Base-by-base conservation (phyloP, 768 basidiomycete genomes). In the Lepiota venenata region DNA sequence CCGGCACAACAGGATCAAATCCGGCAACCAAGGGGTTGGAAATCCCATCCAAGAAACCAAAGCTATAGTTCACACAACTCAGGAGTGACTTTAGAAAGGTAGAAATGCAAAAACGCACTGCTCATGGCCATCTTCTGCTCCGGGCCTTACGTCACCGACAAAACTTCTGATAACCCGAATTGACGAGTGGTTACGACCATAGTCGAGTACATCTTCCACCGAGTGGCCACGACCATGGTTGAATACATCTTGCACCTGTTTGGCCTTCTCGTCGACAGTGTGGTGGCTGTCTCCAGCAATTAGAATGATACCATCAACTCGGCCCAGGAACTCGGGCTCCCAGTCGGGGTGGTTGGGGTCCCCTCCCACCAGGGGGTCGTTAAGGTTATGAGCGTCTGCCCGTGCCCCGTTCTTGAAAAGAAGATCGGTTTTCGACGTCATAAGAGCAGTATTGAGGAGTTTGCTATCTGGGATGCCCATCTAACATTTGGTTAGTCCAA, bases 41-140 rank as follows among this genome's bases (percentile, higher is more conserved):
- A 36, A 82, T 72, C 0, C 79, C 78, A 58, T 82, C 81, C 57
- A 74, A 57, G 63, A 71, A 82, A 2, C 81, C 80, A 52, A 82
- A 82, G 58, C 76, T 77, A 51, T 41, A 25, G 3, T 2, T 12
- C 46, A 16, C 15, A n/a, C 18, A 20, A 15, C 16, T 25, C 41
- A 27, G 22, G 25, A n/a, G 8, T 12, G 14, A 29, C 16, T 18
- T 25, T 46, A 14, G 20, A 38, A 54, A 47, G 20, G 43, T 20
- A 16, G n/a, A 14, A 18, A 42, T 14, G 44, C 38, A 39, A 14
- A 10, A 2, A 63, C 70, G 64, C 61, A 73, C 70, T 80, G 79
- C 63, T 83, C 80, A 54, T 79, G 77, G 25, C 70, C 80, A 27
- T 68, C 61, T 36, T 72, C 61, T 0, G 68, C 59, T 2, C 72